Percentiles rank a stretch among this genome's conserved stretches.
phyloP scores from a whole-genome alignment of 176 grass and related monocot genomes.

The Raddia guianensis region DNA sequence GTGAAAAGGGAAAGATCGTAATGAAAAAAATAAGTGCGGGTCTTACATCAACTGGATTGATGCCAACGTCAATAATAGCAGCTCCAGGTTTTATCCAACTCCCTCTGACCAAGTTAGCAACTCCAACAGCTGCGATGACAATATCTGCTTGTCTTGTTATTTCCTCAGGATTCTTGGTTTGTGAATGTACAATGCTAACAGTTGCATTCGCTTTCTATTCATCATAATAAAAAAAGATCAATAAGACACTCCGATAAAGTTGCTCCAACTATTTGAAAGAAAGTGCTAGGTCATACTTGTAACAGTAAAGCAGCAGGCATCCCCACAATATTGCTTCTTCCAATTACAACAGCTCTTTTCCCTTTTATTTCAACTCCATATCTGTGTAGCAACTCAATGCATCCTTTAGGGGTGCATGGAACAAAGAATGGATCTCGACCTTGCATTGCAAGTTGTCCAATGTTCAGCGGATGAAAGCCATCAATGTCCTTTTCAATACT shows the following conservation, averaged over 20 bases:
- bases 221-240: slow-evolving; percentile 32
- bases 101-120: slow-evolving; percentile 84
- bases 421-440: slow-evolving; percentile 85
- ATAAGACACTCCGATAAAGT: slow-evolving; percentile 18
- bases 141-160: slow-evolving; percentile 90
- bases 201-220: slow-evolving; percentile 97
- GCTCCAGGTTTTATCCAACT: slow-evolving; percentile 95
- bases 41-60: slow-evolving; percentile 96
- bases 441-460: slow-evolving; percentile 96
- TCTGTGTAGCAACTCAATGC: slow-evolving; percentile 88
- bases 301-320: slow-evolving; percentile 85
- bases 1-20: neutral
- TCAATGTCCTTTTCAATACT: slow-evolving; percentile 89
- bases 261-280: slow-evolving; percentile 14
- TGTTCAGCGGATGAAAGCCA: slow-evolving; percentile 96
- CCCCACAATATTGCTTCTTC: slow-evolving; percentile 93
- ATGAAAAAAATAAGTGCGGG: neutral
- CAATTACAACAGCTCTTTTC: slow-evolving; percentile 88
- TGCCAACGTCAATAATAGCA: slow-evolving; percentile 93
- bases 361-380: slow-evolving; percentile 85
- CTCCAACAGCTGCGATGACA: slow-evolving; percentile 88
- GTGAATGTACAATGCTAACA: slow-evolving; percentile 89
- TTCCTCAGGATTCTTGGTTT: slow-evolving; percentile 87
- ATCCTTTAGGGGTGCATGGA: slow-evolving; percentile 99
- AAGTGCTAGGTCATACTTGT: slow-evolving; percentile 59